phyloP scores from a whole-genome alignment of 2,329 filamentous ascomycete species.

The Trichophyton verrucosum region DNA sequence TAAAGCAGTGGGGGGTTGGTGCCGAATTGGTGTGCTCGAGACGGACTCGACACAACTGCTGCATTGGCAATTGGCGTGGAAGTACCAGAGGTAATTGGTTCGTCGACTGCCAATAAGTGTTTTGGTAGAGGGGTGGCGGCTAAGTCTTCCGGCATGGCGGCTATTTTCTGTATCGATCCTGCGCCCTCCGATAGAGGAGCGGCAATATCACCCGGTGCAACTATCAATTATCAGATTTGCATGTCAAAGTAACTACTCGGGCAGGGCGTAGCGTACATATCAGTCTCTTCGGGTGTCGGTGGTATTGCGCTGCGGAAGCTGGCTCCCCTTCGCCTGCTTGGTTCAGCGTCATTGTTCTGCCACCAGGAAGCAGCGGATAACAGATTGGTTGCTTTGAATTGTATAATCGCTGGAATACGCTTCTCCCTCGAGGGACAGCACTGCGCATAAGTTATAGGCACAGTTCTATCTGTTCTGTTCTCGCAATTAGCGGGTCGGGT shows the following conservation, averaged over 20 bases:
- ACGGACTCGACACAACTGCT: slow-evolving; percentile 26
- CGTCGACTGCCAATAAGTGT: background rate
- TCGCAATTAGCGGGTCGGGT: background rate
- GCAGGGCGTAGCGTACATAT: slow-evolving; percentile 23
- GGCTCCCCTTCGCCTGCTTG: background rate
- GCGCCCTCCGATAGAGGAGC: slow-evolving; percentile 11
- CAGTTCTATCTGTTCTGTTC: background rate
- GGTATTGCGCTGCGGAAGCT: background rate
- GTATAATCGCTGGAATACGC: background rate
- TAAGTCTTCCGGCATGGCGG: slow-evolving; percentile 10
- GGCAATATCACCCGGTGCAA: slow-evolving; percentile 33
- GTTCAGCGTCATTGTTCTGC: slow-evolving; percentile 5
- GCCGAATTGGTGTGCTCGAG: slow-evolving; percentile 33
- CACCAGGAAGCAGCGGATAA: background rate
- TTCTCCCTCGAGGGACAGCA: background rate
- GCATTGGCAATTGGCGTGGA: slow-evolving; percentile 27
- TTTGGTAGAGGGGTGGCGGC: slow-evolving; percentile 4
- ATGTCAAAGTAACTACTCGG: slow-evolving; percentile 30
- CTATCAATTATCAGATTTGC: slow-evolving; percentile 21
- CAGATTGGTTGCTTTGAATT: background rate
- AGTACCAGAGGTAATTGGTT: slow-evolving; percentile 19
- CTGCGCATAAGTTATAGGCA: background rate
- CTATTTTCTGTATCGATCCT: slow-evolving; percentile 3
- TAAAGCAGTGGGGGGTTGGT: slow-evolving; percentile 32
- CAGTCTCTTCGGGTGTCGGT: slow-evolving; percentile 28